Evolutionary conservation across 1,284 basidiomycete species (phyloP).

Genomic region (Leccinum pallidistipes): DNA sequence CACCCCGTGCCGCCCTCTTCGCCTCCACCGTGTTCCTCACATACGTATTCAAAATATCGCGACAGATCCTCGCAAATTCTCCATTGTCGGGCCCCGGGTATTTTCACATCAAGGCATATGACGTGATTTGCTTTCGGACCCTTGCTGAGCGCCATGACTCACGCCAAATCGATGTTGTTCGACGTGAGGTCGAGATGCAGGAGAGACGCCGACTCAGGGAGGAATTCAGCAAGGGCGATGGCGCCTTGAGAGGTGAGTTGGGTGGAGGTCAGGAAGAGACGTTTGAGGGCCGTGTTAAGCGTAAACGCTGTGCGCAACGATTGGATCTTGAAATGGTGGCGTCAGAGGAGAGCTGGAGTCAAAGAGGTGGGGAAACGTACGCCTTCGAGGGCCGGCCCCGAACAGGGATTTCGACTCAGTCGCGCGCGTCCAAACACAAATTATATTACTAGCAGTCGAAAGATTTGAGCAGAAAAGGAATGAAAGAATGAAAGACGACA

Average conservation of each 20-base stretch:
- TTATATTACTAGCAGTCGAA: slow-evolving; percentile 76
- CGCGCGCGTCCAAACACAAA: slow-evolving; percentile 89
- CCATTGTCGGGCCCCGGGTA: slow-evolving; percentile 89
- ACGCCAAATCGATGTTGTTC: slow-evolving; percentile 85
- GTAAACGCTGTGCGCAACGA: slow-evolving; percentile 91
- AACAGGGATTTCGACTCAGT: slow-evolving; percentile 94
- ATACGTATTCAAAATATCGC: slow-evolving; percentile 80
- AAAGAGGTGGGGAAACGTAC: slow-evolving; percentile 45
- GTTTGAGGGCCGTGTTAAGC: slow-evolving; percentile 88
- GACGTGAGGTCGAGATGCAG: slow-evolving; percentile 87
- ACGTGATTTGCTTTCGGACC: slow-evolving; percentile 82
- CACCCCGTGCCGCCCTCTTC: slow-evolving; percentile 40
- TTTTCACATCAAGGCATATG: slow-evolving; percentile 92
- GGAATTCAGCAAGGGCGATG: slow-evolving; percentile 94
- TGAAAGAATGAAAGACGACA: slow-evolving; percentile 26
- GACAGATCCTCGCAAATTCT: slow-evolving; percentile 81
- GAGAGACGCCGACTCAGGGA: slow-evolving; percentile 86
- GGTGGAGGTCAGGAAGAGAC: slow-evolving; percentile 89
- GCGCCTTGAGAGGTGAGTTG: slow-evolving; percentile 83
- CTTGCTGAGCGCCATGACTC: slow-evolving; percentile 88
- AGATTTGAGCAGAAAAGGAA: neutral
- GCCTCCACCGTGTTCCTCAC: slow-evolving; percentile 90
- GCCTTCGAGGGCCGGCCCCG: slow-evolving; percentile 83
- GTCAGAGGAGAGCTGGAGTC: neutral
- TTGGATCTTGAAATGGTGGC: slow-evolving; percentile 60